Evolutionary conservation across 495 filamentous ascomycete genomes (phyloP).

Genomic region (Neurospora sp.): DNA sequence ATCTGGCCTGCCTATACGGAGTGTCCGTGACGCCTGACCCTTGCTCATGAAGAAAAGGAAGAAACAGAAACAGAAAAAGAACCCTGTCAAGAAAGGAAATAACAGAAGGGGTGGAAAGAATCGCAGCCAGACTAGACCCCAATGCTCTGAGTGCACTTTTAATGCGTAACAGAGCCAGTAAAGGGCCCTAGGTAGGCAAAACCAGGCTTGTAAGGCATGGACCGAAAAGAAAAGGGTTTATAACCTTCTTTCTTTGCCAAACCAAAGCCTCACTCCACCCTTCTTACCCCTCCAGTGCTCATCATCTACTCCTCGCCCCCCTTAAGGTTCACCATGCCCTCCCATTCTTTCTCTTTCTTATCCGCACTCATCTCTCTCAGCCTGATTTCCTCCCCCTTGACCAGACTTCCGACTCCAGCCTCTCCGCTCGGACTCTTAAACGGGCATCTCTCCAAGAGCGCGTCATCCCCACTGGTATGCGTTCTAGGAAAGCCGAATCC

Average conservation of each 20-base stretch:
- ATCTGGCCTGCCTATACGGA: background rate
- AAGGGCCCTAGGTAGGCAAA: background rate
- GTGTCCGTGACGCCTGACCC: background rate
- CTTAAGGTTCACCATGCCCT: background rate
- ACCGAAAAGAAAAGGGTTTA: background rate
- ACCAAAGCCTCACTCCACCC: background rate
- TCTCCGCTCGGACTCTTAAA: constrained; percentile 12
- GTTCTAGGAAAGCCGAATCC: constrained; percentile 11
- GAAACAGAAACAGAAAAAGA: background rate
- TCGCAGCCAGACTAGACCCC: background rate
- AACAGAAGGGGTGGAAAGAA: background rate
- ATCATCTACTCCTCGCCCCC: background rate
- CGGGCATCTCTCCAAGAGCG: constrained; percentile 3
- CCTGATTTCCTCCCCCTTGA: background rate
- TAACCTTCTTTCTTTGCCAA: background rate
- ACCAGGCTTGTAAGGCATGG: background rate
- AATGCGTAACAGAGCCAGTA: background rate
- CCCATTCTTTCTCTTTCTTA: background rate
- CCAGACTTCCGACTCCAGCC: background rate
- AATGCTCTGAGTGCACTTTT: background rate
- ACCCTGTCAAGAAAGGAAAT: background rate
- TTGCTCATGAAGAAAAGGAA: background rate
- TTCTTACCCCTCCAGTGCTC: background rate
- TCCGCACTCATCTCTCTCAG: background rate
- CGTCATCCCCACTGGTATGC: background rate